Percentiles rank a stretch among this genome's conserved stretches.
These are phyloP conservation scores for Nothophoma quercina DNA, from an alignment of 2,329 filamentous ascomycete genomes.

Conservation along the genomic window DNA sequence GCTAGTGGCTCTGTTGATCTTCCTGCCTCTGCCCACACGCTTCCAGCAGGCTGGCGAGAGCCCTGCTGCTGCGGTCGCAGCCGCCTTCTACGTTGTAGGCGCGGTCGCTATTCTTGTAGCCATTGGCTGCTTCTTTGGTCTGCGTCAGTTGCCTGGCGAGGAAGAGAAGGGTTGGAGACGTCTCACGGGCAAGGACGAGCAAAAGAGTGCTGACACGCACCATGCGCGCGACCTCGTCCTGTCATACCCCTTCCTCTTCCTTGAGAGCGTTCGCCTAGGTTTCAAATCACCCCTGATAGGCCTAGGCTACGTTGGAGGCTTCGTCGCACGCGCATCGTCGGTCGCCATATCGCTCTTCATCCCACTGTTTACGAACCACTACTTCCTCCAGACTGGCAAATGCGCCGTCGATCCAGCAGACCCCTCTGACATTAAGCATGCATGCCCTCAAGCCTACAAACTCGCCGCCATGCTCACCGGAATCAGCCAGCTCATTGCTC, in stretches of 20 bases:
- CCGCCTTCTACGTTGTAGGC: slow-evolving; percentile 89
- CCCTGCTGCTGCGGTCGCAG: slow-evolving; percentile 75
- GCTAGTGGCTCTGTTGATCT: slow-evolving; percentile 79
- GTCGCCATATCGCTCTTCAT: slow-evolving; percentile 96
- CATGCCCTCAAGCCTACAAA: slow-evolving; percentile 86
- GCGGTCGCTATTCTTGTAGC: slow-evolving; percentile 75
- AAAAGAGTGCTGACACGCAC: slow-evolving; percentile 28
- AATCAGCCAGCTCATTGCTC: slow-evolving; percentile 83
- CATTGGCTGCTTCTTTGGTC: slow-evolving; percentile 77
- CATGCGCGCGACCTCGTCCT: slow-evolving; percentile 63
- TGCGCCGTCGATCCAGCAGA: slow-evolving; percentile 65
- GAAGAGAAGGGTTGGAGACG: slow-evolving; percentile 74
- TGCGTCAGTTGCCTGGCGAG: slow-evolving; percentile 74
- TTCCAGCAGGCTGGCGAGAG: slow-evolving; percentile 78
- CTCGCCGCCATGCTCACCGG: slow-evolving; percentile 88
- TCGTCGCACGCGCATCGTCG: slow-evolving; percentile 91
- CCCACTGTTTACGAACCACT: slow-evolving; percentile 89
- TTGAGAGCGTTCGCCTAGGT: slow-evolving; percentile 63
- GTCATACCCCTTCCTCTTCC: slow-evolving; percentile 59
- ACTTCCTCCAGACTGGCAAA: slow-evolving; percentile 81
- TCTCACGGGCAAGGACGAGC: slow-evolving; percentile 40
- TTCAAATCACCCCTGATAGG: slow-evolving; percentile 79
- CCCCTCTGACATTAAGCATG: slow-evolving; percentile 74
- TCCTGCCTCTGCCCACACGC: slow-evolving; percentile 84
- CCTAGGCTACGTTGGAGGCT: slow-evolving; percentile 90